phyloP scores from a whole-genome alignment of 345 rosid genomes.

The Clausena lansium region DNA sequence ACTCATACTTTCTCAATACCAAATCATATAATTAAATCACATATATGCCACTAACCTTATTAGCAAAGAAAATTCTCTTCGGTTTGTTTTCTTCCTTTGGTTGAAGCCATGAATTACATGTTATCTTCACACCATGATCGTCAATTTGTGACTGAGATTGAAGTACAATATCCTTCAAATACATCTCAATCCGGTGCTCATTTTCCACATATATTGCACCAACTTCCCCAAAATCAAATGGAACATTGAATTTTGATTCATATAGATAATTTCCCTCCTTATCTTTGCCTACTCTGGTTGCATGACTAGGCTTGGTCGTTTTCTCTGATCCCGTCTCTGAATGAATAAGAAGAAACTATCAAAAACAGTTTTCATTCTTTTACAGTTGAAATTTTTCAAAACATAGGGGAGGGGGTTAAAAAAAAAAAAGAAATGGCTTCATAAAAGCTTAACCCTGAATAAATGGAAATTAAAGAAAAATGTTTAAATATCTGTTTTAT shows the following conservation, averaged over 20 bases:
- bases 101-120: conserved; percentile 63
- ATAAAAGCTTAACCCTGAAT: not conserved
- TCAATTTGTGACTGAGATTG: not conserved
- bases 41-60: conserved; percentile 32
- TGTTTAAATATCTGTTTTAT: not conserved
- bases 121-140: conserved; percentile 39
- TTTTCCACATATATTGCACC: conserved; percentile 68
- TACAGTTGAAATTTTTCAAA: too few relatives aligned
- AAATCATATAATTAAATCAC: too few relatives aligned
- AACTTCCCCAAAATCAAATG: conserved; percentile 49
- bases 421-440: not conserved
- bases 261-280: conserved; percentile 22
- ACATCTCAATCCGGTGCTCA: conserved; percentile 72
- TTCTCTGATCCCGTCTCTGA: conserved; percentile 44
- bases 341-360: too few relatives aligned
- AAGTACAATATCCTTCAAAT: conserved; percentile 40
- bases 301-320: conserved; percentile 43
- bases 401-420: not conserved
- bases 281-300: conserved; percentile 29
- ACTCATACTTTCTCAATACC: too few relatives aligned
- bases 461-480: not conserved
- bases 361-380: not conserved
- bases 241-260: conserved; percentile 55
- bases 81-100: conserved; percentile 45
- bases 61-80: conserved; percentile 62